Percentiles rank a stretch among this genome's conserved stretches.
Conservation (phyloP, 2,329 filamentous ascomycete species). For the Cercospora brassicicola region DNA sequence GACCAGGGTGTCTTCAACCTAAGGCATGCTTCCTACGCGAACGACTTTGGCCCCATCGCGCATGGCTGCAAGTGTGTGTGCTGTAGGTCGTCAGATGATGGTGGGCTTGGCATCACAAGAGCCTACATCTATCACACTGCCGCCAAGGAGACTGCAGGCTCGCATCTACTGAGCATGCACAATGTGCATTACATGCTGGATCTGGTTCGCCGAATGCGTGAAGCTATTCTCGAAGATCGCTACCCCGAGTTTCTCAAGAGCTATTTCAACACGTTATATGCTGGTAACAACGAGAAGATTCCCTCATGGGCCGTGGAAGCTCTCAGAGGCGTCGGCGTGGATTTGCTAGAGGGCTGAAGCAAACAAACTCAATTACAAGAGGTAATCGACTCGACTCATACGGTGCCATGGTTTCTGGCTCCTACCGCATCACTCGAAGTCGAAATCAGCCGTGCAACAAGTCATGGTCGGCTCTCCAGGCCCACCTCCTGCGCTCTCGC, state of each 20-base stretch:
- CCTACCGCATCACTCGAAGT: too few species aligned
- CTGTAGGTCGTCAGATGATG: constrained; percentile 65
- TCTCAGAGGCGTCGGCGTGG: constrained; percentile 74
- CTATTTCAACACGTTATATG: constrained; percentile 77
- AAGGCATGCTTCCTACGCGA: constrained; percentile 70
- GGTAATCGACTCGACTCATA: not conserved
- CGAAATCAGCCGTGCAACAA: not conserved
- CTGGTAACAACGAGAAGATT: constrained; percentile 62
- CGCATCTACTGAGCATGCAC: constrained; percentile 83
- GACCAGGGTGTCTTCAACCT: constrained; percentile 79
- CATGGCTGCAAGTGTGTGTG: constrained; percentile 76
- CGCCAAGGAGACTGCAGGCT: constrained; percentile 91
- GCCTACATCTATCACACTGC: constrained; percentile 91
- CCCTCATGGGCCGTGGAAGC: constrained; percentile 84
- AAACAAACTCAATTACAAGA: not conserved
- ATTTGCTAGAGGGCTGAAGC: constrained; percentile 54
- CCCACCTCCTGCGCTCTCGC: not conserved
- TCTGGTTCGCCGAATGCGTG: constrained; percentile 72
- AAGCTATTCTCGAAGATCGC: constrained; percentile 54
- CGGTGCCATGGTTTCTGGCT: not conserved
- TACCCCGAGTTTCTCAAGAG: constrained; percentile 75
- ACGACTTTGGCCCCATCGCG: constrained; percentile 82
- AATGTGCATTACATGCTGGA: constrained; percentile 91
- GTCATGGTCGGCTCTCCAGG: not conserved
- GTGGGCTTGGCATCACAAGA: constrained; percentile 76